phyloP scores from a whole-genome alignment of 768 basidiomycete species.

The Mycena latifolia region DNA sequence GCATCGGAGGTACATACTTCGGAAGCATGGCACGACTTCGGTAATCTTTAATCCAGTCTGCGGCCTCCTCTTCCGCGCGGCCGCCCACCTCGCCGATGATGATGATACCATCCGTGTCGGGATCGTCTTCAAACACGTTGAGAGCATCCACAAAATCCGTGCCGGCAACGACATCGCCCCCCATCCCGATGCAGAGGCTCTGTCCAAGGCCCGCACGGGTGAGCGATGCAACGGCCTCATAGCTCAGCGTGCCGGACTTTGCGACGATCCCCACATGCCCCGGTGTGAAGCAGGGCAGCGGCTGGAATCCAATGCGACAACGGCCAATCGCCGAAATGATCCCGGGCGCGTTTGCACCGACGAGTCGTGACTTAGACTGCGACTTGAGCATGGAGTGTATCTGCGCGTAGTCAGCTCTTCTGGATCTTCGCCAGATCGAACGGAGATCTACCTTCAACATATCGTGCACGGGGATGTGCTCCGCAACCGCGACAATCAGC shows the following conservation, averaged over 20 bases:
- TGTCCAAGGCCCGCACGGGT: constrained; percentile 33
- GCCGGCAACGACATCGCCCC: constrained; percentile 30
- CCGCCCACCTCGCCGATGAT: constrained; percentile 32
- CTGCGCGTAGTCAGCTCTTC: constrained; percentile 1
- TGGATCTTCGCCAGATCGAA: not conserved
- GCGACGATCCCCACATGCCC: constrained; percentile 31
- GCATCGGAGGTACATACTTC: not conserved
- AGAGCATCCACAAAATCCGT: constrained; percentile 35
- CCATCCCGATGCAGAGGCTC: constrained; percentile 36
- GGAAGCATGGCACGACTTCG: not conserved
- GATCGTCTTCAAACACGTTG: constrained; percentile 21
- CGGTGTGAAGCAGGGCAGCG: constrained; percentile 20
- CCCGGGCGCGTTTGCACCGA: constrained; percentile 32
- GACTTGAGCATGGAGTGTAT: constrained; percentile 32
- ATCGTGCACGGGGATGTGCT: constrained; percentile 32
- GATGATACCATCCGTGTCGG: constrained; percentile 28
- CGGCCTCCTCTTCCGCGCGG: constrained; percentile 30
- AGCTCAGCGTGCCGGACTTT: constrained; percentile 30
- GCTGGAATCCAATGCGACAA: constrained; percentile 36
- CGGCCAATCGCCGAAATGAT: constrained; percentile 31
- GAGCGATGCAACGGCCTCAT: constrained; percentile 30
- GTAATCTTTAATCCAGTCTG: constrained; percentile 28
- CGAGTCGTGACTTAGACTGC: constrained; percentile 26
- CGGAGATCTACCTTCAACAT: constrained; percentile 14
- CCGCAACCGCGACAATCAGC: constrained; percentile 32